Base-by-base conservation (phyloP, 257 asterid genomes). In the Scutellaria galericulata region DNA sequence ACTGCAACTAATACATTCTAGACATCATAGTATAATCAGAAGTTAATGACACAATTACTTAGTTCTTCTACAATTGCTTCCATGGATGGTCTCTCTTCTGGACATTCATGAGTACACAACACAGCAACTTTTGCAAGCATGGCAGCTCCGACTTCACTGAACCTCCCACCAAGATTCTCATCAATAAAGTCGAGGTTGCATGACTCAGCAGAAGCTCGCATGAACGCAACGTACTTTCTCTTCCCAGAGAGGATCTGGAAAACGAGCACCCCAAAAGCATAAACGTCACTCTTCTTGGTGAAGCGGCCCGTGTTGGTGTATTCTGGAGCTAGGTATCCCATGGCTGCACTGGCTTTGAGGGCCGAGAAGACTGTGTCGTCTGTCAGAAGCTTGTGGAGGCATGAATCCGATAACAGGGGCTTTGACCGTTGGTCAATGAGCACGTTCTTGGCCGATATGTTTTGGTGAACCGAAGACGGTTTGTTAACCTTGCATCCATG, bases 281-380 rank as follows among this genome's bases (percentile, higher is more conserved):
- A 94, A 11, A 91, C 76, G 20, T 91, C 98, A 51, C 96, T 94
- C 69, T 88, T 89, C 81, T 94, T 87, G 0, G 98, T 94, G 82
- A 94, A 94, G 41, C 96, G 88, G 13, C 97, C 98, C 0, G 95
- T 94, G 58, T 76, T 89, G 0, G 88, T 81, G 84, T 91, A 94
- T 46, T 91, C 97, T 0, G 97, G 97, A n/a, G 99, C 96, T 11
- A 94, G 83, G 56, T 94, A 94, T 42, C 99, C 99, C 97, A 90
- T 88, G 31, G 96, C 97, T 5, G 97, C 97, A 41, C 97, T 88
- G 74, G 92, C 88, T 76, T 91, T 94, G 79, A 94, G 96, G 6
- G 95, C 58, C 4, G 99, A 89, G 85, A 85, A 94, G 35, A 94
- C 79, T 0, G 96, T 87, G 76, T 94, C 99, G 24, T 86, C 81